phyloP scores from a whole-genome alignment of 2,329 filamentous ascomycete genomes.

The Calonectria henricotiae region DNA sequence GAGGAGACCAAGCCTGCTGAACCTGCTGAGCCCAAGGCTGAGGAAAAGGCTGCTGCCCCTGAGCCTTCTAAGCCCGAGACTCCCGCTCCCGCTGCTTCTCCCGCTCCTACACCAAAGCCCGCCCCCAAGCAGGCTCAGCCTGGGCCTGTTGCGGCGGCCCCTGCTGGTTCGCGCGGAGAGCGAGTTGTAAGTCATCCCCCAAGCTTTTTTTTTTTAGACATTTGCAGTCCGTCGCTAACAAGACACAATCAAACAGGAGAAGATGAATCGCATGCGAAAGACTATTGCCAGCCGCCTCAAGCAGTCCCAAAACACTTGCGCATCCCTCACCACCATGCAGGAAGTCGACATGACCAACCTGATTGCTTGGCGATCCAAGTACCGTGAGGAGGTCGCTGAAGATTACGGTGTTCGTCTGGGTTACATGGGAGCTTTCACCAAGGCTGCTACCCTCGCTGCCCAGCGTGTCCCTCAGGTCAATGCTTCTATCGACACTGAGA shows the following conservation, averaged over 20 bases:
- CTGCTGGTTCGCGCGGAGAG: slow-evolving; percentile 40
- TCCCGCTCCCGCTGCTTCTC: slow-evolving; percentile 41
- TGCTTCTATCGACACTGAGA: slow-evolving; percentile 72
- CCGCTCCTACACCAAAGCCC: slow-evolving; percentile 42
- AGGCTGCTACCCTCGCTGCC: slow-evolving; percentile 78
- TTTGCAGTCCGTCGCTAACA: slow-evolving; percentile 15
- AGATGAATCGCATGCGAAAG: slow-evolving; percentile 80
- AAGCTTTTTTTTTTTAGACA: too few species aligned
- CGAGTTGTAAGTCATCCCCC: slow-evolving; percentile 42
- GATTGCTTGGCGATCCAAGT: slow-evolving; percentile 76
- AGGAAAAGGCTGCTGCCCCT: slow-evolving; percentile 40
- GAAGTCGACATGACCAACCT: slow-evolving; percentile 72
- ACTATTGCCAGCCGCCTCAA: slow-evolving; percentile 80
- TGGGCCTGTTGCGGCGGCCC: slow-evolving; percentile 31
- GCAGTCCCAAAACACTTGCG: slow-evolving; percentile 78
- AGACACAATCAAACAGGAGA: slow-evolving; percentile 45
- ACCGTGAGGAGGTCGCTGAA: slow-evolving; percentile 68
- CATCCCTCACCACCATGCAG: slow-evolving; percentile 77
- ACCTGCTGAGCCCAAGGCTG: slow-evolving; percentile 35
- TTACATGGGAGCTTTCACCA: slow-evolving; percentile 84
- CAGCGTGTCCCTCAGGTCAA: slow-evolving; percentile 81
- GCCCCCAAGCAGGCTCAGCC: slow-evolving; percentile 42
- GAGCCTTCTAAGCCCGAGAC: slow-evolving; percentile 42
- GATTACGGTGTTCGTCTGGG: slow-evolving; percentile 66
- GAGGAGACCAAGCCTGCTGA: slow-evolving; percentile 36